Percentiles rank a stretch among this genome's conserved stretches.
These are phyloP conservation scores for Hymenoscyphus repandus DNA, from an alignment of 2,329 filamentous ascomycete genomes.

Conservation along the genomic window DNA sequence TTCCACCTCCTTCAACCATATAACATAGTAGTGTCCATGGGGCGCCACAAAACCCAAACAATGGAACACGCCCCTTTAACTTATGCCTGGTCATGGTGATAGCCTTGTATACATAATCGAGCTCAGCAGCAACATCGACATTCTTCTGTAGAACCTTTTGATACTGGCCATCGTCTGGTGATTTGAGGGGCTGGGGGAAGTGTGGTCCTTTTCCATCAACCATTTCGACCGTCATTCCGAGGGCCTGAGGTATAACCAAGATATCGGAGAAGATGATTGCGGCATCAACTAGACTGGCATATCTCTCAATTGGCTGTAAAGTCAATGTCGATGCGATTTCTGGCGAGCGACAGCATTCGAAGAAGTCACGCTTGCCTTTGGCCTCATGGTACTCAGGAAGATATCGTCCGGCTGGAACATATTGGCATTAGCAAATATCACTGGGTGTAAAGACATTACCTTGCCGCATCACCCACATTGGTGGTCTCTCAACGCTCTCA, in stretches of 20 bases:
- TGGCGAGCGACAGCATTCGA: slow-evolving; percentile 91
- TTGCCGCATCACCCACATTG: slow-evolving; percentile 99
- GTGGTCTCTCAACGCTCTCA: slow-evolving; percentile 84
- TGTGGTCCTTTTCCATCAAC: slow-evolving; percentile 94
- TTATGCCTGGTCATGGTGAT: slow-evolving; percentile 89
- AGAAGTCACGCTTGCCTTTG: slow-evolving; percentile 89
- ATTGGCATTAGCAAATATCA: slow-evolving; percentile 3
- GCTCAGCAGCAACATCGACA: slow-evolving; percentile 78
- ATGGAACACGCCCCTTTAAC: slow-evolving; percentile 78
- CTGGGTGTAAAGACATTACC: slow-evolving; percentile 42
- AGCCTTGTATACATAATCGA: slow-evolving; percentile 93
- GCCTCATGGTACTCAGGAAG: slow-evolving; percentile 96
- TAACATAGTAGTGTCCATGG: slow-evolving; percentile 97
- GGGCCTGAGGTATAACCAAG: slow-evolving; percentile 91
- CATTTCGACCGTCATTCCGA: slow-evolving; percentile 99
- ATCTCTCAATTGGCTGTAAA: slow-evolving; percentile 91
- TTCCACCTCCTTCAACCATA: slow-evolving; percentile 97
- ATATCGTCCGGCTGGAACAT: slow-evolving; percentile 75
- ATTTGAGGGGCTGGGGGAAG: slow-evolving; percentile 79
- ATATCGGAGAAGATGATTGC: slow-evolving; percentile 99
- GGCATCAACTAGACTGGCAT: slow-evolving; percentile 82
- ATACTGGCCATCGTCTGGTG: slow-evolving; percentile 80
- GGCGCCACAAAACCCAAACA: slow-evolving; percentile 95
- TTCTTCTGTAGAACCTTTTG: slow-evolving; percentile 65
- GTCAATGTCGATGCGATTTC: slow-evolving; percentile 92